Percentiles rank a stretch among this genome's conserved stretches.
Evolutionary conservation across 768 basidiomycete species (phyloP).

Genomic region (Calocera cornea): DNA sequence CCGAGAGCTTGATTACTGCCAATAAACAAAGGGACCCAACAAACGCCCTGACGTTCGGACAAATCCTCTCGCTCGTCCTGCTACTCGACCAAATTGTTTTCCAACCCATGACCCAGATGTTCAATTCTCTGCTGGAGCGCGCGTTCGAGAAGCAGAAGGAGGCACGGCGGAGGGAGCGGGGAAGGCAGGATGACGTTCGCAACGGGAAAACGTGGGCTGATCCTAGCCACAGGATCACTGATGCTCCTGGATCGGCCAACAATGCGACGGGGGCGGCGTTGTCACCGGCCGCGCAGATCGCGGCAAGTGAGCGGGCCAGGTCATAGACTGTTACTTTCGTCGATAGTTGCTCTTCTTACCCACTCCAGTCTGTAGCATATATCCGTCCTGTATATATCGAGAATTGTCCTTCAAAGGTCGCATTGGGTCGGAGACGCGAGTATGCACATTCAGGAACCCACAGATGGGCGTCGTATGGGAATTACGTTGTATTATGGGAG

Average conservation of each 20-base stretch:
- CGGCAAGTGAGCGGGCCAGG: no score
- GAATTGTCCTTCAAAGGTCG: no score
- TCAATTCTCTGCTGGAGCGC: neutral
- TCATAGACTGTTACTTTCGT: no score
- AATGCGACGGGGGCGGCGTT: no score
- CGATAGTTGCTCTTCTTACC: no score
- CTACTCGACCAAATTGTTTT: slow-evolving; percentile 1
- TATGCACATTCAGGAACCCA: no score
- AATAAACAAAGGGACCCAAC: neutral
- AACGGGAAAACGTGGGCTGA: neutral
- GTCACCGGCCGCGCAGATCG: no score
- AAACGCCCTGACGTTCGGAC: neutral
- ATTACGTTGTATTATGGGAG: no score
- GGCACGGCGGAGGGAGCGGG: neutral
- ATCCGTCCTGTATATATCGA: no score
- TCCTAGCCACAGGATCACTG: neutral
- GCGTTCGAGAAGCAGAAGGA: neutral
- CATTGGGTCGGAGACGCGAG: no score
- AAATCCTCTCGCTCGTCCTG: neutral
- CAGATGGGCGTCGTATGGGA: no score
- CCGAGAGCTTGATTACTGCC: neutral
- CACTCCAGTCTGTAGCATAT: no score
- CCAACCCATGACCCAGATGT: neutral
- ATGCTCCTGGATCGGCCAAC: neutral
- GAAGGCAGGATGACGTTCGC: neutral